Evolutionary conservation across 1,284 basidiomycete genomes (phyloP).

Genomic region (Baeospora myosura): DNA sequence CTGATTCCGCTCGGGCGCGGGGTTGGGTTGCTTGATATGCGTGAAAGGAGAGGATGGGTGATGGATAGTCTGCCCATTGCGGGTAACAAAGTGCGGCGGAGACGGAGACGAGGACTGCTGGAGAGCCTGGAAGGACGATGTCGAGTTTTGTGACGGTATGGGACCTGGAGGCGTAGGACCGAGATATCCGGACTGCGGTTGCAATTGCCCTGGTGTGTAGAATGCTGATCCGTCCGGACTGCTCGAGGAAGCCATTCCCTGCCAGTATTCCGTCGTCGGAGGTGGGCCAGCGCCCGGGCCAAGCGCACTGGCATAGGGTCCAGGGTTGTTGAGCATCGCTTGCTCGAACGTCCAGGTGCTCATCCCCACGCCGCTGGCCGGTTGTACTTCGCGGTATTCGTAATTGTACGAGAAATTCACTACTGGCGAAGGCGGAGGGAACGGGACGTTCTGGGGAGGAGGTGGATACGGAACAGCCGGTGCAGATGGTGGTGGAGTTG

Average conservation of each 20-base stretch:
- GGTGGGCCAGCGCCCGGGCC: constrained; percentile 1
- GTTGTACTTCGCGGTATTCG: no score
- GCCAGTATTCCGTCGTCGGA: constrained; percentile 9
- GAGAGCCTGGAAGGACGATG: background rate
- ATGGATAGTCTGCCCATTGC: background rate
- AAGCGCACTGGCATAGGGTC: no score
- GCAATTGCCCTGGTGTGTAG: no score
- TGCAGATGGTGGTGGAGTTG: no score
- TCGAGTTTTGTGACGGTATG: no score
- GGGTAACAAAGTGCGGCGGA: background rate
- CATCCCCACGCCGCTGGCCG: no score
- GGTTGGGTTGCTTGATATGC: constrained; percentile 11
- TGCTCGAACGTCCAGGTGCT: background rate
- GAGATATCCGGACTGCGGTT: background rate
- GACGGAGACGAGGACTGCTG: background rate
- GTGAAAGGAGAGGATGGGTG: background rate
- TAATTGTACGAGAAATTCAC: no score
- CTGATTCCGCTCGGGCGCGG: constrained; percentile 49
- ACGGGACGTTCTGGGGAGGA: no score
- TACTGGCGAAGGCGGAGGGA: no score
- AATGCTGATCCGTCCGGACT: no score
- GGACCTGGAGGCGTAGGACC: background rate
- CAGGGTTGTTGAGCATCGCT: background rate
- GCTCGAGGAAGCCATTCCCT: background rate
- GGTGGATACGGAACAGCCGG: no score